phyloP scores from a whole-genome alignment of 2,329 filamentous ascomycete genomes.

The Phialophora macrospora region DNA sequence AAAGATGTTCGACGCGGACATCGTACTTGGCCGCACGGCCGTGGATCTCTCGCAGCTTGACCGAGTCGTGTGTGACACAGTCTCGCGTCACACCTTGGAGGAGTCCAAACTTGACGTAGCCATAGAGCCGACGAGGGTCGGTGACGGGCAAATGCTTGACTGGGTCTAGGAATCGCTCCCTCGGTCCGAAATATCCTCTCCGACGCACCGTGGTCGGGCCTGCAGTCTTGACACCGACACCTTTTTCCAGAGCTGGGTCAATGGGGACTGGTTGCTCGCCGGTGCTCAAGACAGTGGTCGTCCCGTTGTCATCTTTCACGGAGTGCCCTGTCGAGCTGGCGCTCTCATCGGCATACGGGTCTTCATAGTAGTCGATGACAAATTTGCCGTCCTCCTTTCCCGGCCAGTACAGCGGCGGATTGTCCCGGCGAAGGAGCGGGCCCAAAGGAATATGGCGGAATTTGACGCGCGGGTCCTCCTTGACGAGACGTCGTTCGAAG shows the following conservation, averaged over 20 bases:
- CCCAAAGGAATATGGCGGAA: slow-evolving; percentile 47
- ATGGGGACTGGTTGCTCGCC: background rate
- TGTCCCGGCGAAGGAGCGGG: slow-evolving; percentile 48
- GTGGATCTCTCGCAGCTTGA: slow-evolving; percentile 44
- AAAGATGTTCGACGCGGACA: slow-evolving; percentile 69
- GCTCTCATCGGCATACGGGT: slow-evolving; percentile 23
- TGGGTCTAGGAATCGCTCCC: slow-evolving; percentile 28
- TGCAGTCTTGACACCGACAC: background rate
- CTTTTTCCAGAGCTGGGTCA: slow-evolving; percentile 9
- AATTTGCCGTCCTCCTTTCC: slow-evolving; percentile 44
- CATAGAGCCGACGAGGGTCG: slow-evolving; percentile 23
- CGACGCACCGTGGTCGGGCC: background rate
- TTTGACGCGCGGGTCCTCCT: slow-evolving; percentile 44
- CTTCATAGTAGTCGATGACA: slow-evolving; percentile 35
- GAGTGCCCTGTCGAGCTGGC: background rate
- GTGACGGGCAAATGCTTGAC: slow-evolving; percentile 24
- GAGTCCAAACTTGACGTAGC: slow-evolving; percentile 23
- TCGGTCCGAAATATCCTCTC: slow-evolving; percentile 15
- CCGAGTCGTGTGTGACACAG: slow-evolving; percentile 13
- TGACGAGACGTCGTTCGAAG: slow-evolving; percentile 45
- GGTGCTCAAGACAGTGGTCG: background rate
- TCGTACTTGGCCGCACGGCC: slow-evolving; percentile 66
- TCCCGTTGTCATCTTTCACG: background rate
- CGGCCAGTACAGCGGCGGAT: slow-evolving; percentile 49
- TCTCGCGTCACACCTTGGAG: slow-evolving; percentile 21